A percentile compares a stretch with the other conserved stretches of the same genome.
phyloP scores from a whole-genome alignment of 768 basidiomycete species.

The Termitomyces sp. region DNA sequence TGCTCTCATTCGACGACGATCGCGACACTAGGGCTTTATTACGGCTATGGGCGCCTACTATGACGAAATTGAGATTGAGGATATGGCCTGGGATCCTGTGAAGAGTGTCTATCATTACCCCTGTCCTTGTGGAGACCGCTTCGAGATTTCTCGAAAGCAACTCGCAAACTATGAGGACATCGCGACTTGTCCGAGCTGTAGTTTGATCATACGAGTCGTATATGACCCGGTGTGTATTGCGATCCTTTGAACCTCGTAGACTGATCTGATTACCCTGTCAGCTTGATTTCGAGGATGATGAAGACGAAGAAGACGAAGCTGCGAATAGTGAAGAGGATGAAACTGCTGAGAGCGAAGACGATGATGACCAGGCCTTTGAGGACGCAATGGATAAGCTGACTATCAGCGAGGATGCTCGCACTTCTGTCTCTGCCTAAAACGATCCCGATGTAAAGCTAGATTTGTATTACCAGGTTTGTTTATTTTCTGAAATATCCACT shows the following conservation, averaged over 20 bases:
- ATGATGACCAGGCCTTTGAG: constrained; percentile 48
- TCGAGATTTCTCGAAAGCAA: constrained; percentile 88
- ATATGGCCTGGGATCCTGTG: constrained; percentile 86
- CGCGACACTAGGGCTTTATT: background rate
- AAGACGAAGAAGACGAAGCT: constrained; percentile 49
- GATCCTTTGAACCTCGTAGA: constrained; percentile 8
- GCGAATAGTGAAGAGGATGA: constrained; percentile 40
- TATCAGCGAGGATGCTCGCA: constrained; percentile 30
- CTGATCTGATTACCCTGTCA: constrained; percentile 24
- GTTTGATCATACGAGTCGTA: constrained; percentile 86
- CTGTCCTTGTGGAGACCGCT: constrained; percentile 96
- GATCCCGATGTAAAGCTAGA: constrained; percentile 3
- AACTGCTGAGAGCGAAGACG: constrained; percentile 37
- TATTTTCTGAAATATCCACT: background rate
- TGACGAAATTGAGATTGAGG: constrained; percentile 97
- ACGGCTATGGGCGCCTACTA: constrained; percentile 77
- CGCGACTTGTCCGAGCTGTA: constrained; percentile 95
- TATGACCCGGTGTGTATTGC: constrained; percentile 82
- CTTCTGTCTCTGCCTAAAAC: constrained; percentile 24
- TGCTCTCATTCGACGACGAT: constrained; percentile 6
- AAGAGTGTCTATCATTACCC: constrained; percentile 92
- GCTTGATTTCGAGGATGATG: constrained; percentile 85
- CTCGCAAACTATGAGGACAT: constrained; percentile 89
- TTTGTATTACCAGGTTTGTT: constrained; percentile 14
- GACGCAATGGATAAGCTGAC: constrained; percentile 67